These are phyloP conservation scores for Prunus mira DNA, from an alignment of 306 rosid species.

Conservation along the genomic window DNA sequence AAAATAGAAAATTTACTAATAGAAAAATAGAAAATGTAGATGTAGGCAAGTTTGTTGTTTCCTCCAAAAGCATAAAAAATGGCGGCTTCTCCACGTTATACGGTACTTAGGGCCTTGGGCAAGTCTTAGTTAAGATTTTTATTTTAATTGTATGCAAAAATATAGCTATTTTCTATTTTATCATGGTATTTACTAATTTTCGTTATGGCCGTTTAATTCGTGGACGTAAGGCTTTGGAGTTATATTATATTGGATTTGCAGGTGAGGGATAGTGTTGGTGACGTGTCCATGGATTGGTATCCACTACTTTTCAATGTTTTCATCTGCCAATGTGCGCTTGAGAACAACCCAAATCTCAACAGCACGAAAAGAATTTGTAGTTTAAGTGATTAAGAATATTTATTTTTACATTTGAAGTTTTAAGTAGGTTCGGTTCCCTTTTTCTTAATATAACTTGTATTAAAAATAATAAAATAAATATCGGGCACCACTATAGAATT, in stretches of 20 bases:
- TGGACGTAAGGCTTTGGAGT: neutral
- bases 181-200: no score
- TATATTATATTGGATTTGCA: neutral
- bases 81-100: neutral
- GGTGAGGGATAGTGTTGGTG: conserved; percentile 10
- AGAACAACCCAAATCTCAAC: no score
- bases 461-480: no score
- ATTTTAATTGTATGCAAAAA: neutral
- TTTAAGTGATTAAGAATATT: rapidly evolving
- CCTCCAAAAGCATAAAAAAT: neutral
- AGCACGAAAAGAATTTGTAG: rapidly evolving
- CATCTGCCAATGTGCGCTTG: no score
- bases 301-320: neutral
- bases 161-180: neutral
- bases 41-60: neutral
- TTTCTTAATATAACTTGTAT: no score
- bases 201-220: neutral
- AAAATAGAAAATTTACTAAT: neutral
- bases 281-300: neutral
- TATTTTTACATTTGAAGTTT: rapidly evolving
- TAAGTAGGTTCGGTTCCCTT: rapidly evolving
- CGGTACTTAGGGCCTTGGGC: neutral
- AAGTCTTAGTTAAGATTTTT: neutral
- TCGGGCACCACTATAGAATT: no score
- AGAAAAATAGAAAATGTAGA: neutral